A percentile compares a stretch with the other conserved stretches of the same genome.
phyloP scores from a whole-genome alignment of 2,329 filamentous ascomycete species.

The Colletotrichum camelliae region DNA sequence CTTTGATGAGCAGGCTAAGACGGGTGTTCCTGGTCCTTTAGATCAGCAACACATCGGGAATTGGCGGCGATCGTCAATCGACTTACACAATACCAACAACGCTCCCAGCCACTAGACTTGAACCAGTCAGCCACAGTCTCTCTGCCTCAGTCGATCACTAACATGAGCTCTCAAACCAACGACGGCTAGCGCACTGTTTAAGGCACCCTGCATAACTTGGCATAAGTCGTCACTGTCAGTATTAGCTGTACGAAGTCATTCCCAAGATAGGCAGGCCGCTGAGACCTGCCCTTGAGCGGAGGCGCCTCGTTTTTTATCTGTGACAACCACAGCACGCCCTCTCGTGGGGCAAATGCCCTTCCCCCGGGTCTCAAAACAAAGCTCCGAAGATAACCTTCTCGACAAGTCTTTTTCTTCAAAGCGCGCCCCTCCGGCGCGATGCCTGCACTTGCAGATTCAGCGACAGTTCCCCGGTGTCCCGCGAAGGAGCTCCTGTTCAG shows the following conservation, averaged over 20 bases:
- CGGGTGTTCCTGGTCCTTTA: neutral
- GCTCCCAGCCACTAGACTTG: neutral
- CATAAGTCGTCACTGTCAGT: neutral
- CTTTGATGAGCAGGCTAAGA: neutral
- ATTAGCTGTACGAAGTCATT: neutral
- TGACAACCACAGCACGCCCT: neutral
- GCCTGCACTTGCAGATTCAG: slow-evolving; percentile 7
- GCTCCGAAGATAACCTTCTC: slow-evolving; percentile 16
- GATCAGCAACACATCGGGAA: neutral
- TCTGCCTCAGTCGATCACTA: neutral
- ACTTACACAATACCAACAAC: neutral
- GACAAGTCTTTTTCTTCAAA: neutral
- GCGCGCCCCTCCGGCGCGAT: neutral
- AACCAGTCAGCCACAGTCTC: neutral
- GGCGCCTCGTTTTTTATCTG: slow-evolving; percentile 1
- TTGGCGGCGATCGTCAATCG: neutral
- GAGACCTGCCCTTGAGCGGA: neutral
- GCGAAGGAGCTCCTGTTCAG: neutral
- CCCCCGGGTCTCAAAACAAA: slow-evolving; percentile 7
- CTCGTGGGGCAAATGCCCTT: neutral
- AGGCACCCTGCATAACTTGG: neutral
- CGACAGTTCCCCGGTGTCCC: neutral
- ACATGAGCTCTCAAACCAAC: neutral
- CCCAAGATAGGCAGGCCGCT: neutral
- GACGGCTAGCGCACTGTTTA: neutral